Percentiles rank a stretch among this genome's conserved stretches.
phyloP scores from a whole-genome alignment of 2,329 filamentous ascomycete species.

The Clathrospora elynae region DNA sequence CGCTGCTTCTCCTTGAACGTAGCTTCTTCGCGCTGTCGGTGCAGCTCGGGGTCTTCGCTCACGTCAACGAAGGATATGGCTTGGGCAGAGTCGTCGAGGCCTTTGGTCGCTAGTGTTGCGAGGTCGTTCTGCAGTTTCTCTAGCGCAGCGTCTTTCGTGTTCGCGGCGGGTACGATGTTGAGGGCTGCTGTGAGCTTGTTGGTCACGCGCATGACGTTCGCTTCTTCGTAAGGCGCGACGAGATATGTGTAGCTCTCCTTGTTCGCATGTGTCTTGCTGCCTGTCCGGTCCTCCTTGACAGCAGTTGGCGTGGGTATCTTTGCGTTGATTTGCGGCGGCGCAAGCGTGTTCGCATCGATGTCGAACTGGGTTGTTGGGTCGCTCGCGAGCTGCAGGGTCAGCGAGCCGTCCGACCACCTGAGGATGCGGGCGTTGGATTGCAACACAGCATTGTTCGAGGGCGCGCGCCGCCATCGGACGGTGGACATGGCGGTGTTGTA shows the following conservation, averaged over 20 bases:
- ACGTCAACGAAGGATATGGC: conserved; percentile 70
- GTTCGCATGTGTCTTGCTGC: conserved; percentile 42
- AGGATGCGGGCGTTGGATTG: conserved; percentile 77
- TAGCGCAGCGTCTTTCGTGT: conserved; percentile 72
- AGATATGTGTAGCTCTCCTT: conserved; percentile 79
- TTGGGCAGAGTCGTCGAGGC: conserved; percentile 52
- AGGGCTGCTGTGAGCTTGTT: conserved; percentile 78
- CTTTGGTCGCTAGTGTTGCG: conserved; percentile 64
- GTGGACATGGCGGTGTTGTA: conserved; percentile 70
- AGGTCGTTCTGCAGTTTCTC: conserved; percentile 70
- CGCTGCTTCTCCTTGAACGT: conserved; percentile 75
- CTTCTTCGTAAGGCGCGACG: conserved; percentile 70
- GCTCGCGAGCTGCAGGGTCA: conserved; percentile 75
- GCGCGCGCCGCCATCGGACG: conserved; percentile 71
- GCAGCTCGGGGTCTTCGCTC: conserved; percentile 74
- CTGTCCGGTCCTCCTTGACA: conserved; percentile 23
- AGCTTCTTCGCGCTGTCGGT: conserved; percentile 73
- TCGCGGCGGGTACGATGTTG: conserved; percentile 69
- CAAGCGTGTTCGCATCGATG: conserved; percentile 71
- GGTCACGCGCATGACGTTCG: conserved; percentile 71
- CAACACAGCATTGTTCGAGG: conserved; percentile 66
- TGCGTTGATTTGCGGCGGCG: conserved; percentile 61
- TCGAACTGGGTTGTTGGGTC: conserved; percentile 73
- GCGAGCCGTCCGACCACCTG: conserved; percentile 78
- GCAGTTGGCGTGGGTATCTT: conserved; percentile 56